These are phyloP conservation scores for Chlamydomonas schloesseri DNA, from an alignment of 139 green algal species.

Conservation along the genomic window DNA sequence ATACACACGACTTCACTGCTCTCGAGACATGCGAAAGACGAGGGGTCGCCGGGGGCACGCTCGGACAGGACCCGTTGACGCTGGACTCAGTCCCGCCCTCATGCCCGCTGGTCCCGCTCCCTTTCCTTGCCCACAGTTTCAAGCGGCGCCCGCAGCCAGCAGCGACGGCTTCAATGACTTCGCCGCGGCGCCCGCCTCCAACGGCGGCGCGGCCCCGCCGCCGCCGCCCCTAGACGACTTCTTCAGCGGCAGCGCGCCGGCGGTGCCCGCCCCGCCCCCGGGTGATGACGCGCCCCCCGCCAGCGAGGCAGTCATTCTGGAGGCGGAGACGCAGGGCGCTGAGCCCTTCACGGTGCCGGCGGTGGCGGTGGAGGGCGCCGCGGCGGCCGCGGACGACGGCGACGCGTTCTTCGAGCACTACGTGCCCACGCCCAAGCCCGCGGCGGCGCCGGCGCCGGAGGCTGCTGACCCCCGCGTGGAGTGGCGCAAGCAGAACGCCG, in stretches of 20 bases:
- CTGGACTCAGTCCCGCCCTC: no score
- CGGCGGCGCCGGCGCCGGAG: background rate
- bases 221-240: slow-evolving; percentile 1
- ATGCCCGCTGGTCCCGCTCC: no score
- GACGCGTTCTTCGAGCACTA: slow-evolving; percentile 43
- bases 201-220: background rate
- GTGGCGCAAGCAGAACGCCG: slow-evolving; percentile 40
- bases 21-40: no score
- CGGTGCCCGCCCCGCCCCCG: background rate
- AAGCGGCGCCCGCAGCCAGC: background rate
- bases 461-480: slow-evolving; percentile 25
- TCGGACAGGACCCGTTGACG: no score
- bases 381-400: background rate
- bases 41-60: no score
- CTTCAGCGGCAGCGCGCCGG: background rate
- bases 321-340: no score
- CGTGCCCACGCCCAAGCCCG: background rate
- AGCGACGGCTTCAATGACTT: slow-evolving; percentile 5
- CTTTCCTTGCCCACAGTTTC: slow-evolving; percentile 20
- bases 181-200: background rate
- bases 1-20: no score
- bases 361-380: background rate
- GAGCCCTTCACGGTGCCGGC: no score
- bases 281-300: no score
- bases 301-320: no score